A percentile compares a stretch with the other conserved stretches of the same genome.
These are phyloP conservation scores for Penicillium cinerascens DNA, from an alignment of 495 filamentous ascomycete species.

Conservation along the genomic window DNA sequence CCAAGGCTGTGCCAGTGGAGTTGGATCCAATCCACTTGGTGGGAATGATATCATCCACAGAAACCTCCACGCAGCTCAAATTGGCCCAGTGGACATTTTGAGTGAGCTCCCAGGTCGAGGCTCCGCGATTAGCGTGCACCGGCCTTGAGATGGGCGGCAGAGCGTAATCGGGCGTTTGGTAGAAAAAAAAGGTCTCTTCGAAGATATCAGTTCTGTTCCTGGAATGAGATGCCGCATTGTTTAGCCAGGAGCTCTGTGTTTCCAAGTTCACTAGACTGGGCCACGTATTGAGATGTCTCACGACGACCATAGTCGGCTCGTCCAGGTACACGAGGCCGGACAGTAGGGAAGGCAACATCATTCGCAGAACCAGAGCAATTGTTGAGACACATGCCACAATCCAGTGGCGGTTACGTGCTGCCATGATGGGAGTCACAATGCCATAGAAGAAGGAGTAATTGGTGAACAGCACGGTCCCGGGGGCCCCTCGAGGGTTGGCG, in stretches of 20 bases:
- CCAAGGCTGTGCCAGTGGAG: not conserved
- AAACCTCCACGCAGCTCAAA: conserved; percentile 6
- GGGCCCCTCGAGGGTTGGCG: conserved; percentile 11
- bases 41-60: not conserved
- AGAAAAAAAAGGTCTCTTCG: conserved; percentile 6
- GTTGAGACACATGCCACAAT: conserved; percentile 17
- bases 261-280: conserved; percentile 17
- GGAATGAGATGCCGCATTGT: not conserved
- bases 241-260: conserved; percentile 15
- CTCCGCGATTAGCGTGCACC: conserved; percentile 1
- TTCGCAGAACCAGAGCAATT: conserved; percentile 14
- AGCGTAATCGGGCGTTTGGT: conserved; percentile 4
- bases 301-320: not conserved
- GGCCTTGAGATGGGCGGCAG: conserved; percentile 12
- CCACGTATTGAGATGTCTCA: conserved; percentile 19
- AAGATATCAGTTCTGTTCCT: not conserved
- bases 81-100: conserved; percentile 26
- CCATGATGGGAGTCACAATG: conserved; percentile 17
- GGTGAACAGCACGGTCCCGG: conserved; percentile 22
- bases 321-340: conserved; percentile 17
- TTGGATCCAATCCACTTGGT: not conserved
- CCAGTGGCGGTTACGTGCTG: conserved; percentile 24
- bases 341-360: conserved; percentile 18
- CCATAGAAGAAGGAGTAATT: conserved; percentile 24
- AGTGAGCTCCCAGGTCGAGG: conserved; percentile 11